phyloP scores from a whole-genome alignment of 768 basidiomycete genomes.

The Lentinula sp. region DNA sequence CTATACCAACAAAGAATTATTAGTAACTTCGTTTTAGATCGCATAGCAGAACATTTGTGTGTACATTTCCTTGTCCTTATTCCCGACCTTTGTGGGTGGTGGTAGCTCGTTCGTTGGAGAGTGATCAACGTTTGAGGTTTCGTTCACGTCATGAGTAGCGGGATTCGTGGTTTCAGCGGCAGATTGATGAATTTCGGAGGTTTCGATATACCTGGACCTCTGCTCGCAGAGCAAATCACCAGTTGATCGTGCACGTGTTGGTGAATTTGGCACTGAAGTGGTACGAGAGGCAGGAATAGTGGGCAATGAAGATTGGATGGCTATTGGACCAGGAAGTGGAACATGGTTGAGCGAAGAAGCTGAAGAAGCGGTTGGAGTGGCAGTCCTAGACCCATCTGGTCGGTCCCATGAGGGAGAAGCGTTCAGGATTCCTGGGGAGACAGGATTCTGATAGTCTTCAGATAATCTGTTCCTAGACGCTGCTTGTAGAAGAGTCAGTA shows the following conservation, averaged over 20 bases:
- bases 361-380: slow-evolving; percentile 47
- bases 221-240: slow-evolving; percentile 41
- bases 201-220: slow-evolving; percentile 19
- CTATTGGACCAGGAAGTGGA: slow-evolving; percentile 21
- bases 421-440: slow-evolving; percentile 56
- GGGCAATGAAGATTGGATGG: slow-evolving; percentile 22
- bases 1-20: slow-evolving; percentile 15
- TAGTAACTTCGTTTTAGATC: background rate
- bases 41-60: slow-evolving; percentile 17
- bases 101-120: background rate
- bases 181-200: background rate
- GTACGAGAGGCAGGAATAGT: slow-evolving; percentile 29
- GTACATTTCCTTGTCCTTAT: slow-evolving; percentile 44
- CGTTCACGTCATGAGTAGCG: background rate
- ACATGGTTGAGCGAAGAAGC: slow-evolving; percentile 25
- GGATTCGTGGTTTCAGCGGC: background rate
- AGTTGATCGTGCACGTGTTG: slow-evolving; percentile 50
- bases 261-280: slow-evolving; percentile 34
- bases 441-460: slow-evolving; percentile 59
- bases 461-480: slow-evolving; percentile 17
- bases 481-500: background rate
- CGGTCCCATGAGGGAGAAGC: slow-evolving; percentile 37
- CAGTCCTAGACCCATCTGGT: slow-evolving; percentile 41
- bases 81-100: slow-evolving; percentile 19
- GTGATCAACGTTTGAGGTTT: background rate